Base-by-base conservation (phyloP, 148 eudicot genomes). In the Nyssa sinensis region DNA sequence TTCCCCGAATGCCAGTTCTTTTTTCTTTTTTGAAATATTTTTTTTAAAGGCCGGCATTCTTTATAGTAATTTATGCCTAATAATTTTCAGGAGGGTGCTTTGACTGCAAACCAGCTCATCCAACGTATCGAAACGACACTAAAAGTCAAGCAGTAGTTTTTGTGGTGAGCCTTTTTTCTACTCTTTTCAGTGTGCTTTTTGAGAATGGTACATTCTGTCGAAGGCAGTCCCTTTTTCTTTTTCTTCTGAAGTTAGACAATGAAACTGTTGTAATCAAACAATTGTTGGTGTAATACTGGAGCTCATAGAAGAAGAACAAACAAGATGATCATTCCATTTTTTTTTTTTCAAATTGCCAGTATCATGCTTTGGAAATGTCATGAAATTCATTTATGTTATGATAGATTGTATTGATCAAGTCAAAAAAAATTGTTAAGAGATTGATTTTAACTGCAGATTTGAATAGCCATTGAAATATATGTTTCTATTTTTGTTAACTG, bases 71-170 rank as follows among this genome's bases (percentile, higher is more conserved):
- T 41, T 19, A 61, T 57, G 70, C 62, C 44, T 60, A 65, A 55
- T 49, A 11, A 61, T 35, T 75, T 80, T 7, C 88, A 89, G 93
- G 93, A 89, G 72, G 90, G 93, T 51, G 90, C 93, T 62, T 29
- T 89, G 84, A 55, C 82, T 64, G 85, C 82, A 27, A 86, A 83
- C 25, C 86, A 89, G 81, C 85, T 89, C 69, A 72, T 83, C 65
- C 81, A 83, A 70, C 86, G 93, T 53, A 80, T 89, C 9, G 93
- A 89, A 77, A 39, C 79, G 13, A 77, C 88, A 24, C 78, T 87
- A 74, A 64, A 81, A 67, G 88, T 86, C 70, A 85, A 81, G 81
- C 82, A 82, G 39, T 87, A 79, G 79, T 21, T 57, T 41, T 73
- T 25, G 1, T n/a, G 59, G 74, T 72, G 57, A 67, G 53, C 7